Base-by-base conservation (phyloP, 805 yeast genomes). In the Metschnikowia lochheadii region DNA sequence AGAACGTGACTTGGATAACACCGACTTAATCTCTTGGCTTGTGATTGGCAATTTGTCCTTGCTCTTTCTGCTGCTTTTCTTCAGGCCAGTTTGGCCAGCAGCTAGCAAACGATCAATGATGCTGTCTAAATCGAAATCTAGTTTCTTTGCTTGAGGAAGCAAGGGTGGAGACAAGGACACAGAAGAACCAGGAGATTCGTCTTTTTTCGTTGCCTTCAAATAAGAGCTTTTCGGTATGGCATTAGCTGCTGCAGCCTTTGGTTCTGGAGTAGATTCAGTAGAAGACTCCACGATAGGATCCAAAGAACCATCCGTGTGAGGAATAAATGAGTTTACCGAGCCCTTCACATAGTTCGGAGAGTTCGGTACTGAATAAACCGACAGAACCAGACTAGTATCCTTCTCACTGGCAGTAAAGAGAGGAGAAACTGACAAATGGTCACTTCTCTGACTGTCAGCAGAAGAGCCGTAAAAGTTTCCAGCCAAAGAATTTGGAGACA, bases 31-130 rank as follows among this genome's bases (percentile, higher is more conserved):
- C 59, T 84, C 88, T 57, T 74, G 67, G 2, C 74, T 61, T 13
- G 80, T 65, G 41, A 84, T 65, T 0, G 80, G 78, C 49, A 84
- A 77, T 50, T 77, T 76, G 55, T 76, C 77, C 26, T 75, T 69
- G 49, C 68, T 53, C 47, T 52, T 50, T 23, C 58, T 55, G 17
- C 58, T 56, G n/a, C 58, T 57, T 42, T 58, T 61, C 4, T 45
- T 21, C 31, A 48, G 52, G 23, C 54, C 55, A 38, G 50, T 51
- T 52, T 51, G 65, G 2, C 86, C 87, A 11, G 77, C 66, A 29
- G 75, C 76, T 35, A 85, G 68, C 50, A 87, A 68, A 52, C 77
- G 79, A 43, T 81, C 84, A 55, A 87, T 85, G 29, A 84, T 76
- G 5, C 78, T 69, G 64, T 87, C 91, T 23, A 87, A 61, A 61